These are phyloP conservation scores for Bolboschoenoplectus hybrid DNA, from an alignment of 202 grass and related monocot species.

Conservation along the genomic window DNA sequence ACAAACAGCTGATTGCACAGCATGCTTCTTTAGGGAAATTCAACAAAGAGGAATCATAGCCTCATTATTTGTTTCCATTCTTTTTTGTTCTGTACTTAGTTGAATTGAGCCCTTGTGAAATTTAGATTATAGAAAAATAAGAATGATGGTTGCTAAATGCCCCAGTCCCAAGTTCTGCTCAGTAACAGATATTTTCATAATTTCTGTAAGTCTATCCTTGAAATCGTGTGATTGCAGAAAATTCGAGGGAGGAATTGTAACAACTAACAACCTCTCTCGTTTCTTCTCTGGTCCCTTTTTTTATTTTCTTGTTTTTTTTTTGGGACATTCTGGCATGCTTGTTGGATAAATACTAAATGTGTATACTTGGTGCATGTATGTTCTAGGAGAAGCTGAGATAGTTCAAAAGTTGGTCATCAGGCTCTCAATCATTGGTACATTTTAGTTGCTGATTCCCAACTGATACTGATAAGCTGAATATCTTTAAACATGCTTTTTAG, in stretches of 20 bases:
- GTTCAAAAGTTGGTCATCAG: not conserved
- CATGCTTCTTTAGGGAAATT: constrained; percentile 56
- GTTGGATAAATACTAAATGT: not conserved
- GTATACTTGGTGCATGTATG: not conserved
- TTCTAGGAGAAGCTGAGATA: not conserved
- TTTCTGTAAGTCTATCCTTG: not conserved
- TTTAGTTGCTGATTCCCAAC: not conserved
- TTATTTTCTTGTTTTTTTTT: not conserved
- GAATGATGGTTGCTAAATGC: not conserved
- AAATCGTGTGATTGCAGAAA: not conserved
- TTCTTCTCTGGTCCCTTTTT: not conserved
- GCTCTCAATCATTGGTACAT: not conserved
- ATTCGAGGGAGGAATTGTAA: not conserved
- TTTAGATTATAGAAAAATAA: constrained; percentile 25
- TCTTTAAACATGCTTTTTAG: not conserved
- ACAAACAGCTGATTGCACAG: constrained; percentile 57
- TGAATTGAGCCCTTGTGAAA: not conserved
- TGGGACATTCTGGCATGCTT: not conserved
- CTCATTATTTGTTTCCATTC: not conserved
- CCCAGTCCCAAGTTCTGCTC: not conserved
- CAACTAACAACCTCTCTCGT: not conserved
- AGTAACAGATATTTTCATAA: not conserved
- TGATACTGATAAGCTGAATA: not conserved
- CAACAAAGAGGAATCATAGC: constrained; percentile 61
- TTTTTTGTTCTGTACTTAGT: not conserved